Evolutionary conservation across 75 land plant genomes (phyloP).

Genomic region (Picea glauca): DNA sequence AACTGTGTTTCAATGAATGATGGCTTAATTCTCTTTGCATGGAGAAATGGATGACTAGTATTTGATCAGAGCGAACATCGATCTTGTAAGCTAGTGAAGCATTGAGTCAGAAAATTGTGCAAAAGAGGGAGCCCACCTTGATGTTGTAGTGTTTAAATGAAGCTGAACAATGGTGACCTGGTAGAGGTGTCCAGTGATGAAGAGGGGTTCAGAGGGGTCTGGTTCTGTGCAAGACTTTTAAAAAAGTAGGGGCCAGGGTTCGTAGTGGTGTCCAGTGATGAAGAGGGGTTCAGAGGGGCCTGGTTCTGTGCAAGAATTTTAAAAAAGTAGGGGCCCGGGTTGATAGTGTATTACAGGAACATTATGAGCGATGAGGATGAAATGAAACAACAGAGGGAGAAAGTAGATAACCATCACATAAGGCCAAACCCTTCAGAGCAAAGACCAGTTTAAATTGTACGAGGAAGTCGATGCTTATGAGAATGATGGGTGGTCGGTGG

Average conservation of each 20-base stretch:
- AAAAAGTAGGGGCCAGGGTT: constrained; percentile 13
- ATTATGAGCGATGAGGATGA: constrained; percentile 40
- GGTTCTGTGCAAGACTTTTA: constrained; percentile 37
- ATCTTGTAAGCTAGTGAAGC: too few species aligned
- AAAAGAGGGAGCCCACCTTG: too few species aligned
- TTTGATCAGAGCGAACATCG: too few species aligned
- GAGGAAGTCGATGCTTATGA: constrained; percentile 58
- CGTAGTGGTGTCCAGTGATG: constrained; percentile 43
- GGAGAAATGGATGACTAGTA: too few species aligned
- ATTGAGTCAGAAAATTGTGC: too few species aligned
- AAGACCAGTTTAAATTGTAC: constrained; percentile 11
- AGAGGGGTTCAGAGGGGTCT: constrained; percentile 47
- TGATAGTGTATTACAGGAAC: constrained; percentile 30
- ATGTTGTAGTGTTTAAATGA: background rate
- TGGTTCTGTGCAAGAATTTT: constrained; percentile 43
- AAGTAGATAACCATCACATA: constrained; percentile 20
- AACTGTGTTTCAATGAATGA: too few species aligned
- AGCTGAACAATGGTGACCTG: constrained; percentile 15
- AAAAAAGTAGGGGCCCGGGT: constrained; percentile 12
- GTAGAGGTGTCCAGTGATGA: constrained; percentile 22
- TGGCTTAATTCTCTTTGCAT: too few species aligned
- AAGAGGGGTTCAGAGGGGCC: constrained; percentile 49
- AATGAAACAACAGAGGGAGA: constrained; percentile 27
- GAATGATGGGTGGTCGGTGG: constrained; percentile 67
- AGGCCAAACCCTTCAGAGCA: constrained; percentile 37